Evolutionary conservation across 2,329 filamentous ascomycete genomes (phyloP).

Genomic region (Reticulascus tulasneorum): DNA sequence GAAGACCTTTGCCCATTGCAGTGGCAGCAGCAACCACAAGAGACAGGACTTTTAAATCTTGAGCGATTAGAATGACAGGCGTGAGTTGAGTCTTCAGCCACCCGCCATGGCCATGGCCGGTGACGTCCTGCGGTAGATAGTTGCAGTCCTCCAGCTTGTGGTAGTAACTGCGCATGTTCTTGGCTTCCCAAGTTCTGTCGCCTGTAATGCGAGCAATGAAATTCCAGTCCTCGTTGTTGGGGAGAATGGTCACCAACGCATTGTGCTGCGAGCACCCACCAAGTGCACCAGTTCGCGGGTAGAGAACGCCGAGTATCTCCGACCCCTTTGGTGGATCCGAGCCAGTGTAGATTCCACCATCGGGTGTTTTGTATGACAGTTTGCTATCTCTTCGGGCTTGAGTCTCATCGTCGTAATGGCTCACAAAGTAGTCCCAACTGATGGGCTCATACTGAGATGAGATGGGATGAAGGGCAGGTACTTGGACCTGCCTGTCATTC

Average conservation of each 20-base stretch:
- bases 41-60: slow-evolving; percentile 6
- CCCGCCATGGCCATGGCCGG: slow-evolving; percentile 50
- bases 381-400: slow-evolving; percentile 47
- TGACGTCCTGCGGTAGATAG: slow-evolving; percentile 40
- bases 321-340: slow-evolving; percentile 33
- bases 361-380: slow-evolving; percentile 29
- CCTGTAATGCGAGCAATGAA: slow-evolving; percentile 54
- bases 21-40: slow-evolving; percentile 7
- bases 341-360: slow-evolving; percentile 27
- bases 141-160: slow-evolving; percentile 51
- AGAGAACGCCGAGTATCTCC: slow-evolving; percentile 37
- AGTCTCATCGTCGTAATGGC: slow-evolving; percentile 51
- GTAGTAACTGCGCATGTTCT: slow-evolving; percentile 58
- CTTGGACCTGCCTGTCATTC: slow-evolving; percentile 15
- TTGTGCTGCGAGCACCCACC: slow-evolving; percentile 56
- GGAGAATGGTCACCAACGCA: slow-evolving; percentile 54
- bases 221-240: slow-evolving; percentile 56
- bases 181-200: slow-evolving; percentile 51
- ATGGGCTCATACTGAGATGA: slow-evolving; percentile 6
- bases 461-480: slow-evolving; percentile 17
- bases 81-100: slow-evolving; percentile 33
- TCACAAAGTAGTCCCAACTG: slow-evolving; percentile 58
- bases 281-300: slow-evolving; percentile 41
- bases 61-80: background rate
- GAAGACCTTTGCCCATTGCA: slow-evolving; percentile 4